phyloP scores from a whole-genome alignment of 345 rosid species.

The Pugionium dolabratum region DNA sequence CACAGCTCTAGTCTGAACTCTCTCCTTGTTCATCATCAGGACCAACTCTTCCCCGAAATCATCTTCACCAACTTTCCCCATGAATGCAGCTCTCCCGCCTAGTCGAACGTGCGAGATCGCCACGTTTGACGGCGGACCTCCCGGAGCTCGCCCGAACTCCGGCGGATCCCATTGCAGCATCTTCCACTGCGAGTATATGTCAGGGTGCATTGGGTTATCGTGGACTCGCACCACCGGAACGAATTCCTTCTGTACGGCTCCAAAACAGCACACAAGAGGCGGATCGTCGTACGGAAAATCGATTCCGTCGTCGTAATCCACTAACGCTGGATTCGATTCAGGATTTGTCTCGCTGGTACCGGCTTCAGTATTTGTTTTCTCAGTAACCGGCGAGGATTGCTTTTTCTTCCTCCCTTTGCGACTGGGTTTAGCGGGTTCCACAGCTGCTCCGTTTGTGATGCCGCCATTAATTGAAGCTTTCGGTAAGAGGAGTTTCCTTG shows the following conservation, averaged over 20 bases:
- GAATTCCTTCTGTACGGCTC: slow-evolving; percentile 79
- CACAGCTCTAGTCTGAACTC: slow-evolving; percentile 82
- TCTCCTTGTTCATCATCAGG: slow-evolving; percentile 79
- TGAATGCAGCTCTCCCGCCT: slow-evolving; percentile 88
- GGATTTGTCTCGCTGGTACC: slow-evolving; percentile 25
- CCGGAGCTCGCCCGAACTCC: slow-evolving; percentile 82
- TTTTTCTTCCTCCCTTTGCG: slow-evolving; percentile 71
- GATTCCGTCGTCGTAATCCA: slow-evolving; percentile 71
- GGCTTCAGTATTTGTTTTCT: slow-evolving; percentile 34
- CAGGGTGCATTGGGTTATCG: slow-evolving; percentile 78
- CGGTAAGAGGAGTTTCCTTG: neutral
- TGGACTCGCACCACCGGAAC: slow-evolving; percentile 81
- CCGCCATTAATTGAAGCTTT: slow-evolving; percentile 48
- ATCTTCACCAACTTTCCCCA: slow-evolving; percentile 92
- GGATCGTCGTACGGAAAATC: slow-evolving; percentile 76
- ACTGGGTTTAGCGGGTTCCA: slow-evolving; percentile 56
- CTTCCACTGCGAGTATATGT: slow-evolving; percentile 87
- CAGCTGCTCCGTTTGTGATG: slow-evolving; percentile 43
- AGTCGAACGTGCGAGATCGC: slow-evolving; percentile 83
- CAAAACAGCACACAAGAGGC: slow-evolving; percentile 86
- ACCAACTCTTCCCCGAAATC: slow-evolving; percentile 68
- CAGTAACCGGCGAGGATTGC: slow-evolving; percentile 22
- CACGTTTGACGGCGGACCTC: slow-evolving; percentile 83
- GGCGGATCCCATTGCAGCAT: slow-evolving; percentile 96
- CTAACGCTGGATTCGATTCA: slow-evolving; percentile 32